Conservation (phyloP, 768 basidiomycete genomes). For the Pluteus cervinus region DNA sequence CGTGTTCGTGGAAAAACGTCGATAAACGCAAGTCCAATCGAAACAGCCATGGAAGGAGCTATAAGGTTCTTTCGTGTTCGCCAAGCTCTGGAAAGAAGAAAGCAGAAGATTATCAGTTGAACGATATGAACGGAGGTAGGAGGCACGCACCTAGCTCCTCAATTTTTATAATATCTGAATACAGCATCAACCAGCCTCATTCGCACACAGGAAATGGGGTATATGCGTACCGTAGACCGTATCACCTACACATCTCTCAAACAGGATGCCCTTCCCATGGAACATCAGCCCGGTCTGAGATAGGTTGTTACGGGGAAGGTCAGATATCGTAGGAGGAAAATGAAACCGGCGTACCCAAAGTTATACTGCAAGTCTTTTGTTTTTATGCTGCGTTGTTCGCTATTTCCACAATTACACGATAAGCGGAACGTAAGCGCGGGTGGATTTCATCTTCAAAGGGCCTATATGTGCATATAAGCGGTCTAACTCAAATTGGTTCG, state of each 20-base stretch:
- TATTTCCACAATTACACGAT: slow-evolving; percentile 92
- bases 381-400: slow-evolving; percentile 85
- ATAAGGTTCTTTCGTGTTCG: slow-evolving; percentile 69
- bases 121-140: too few relatives aligned
- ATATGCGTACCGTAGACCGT: slow-evolving; percentile 75
- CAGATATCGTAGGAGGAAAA: not conserved
- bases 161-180: slow-evolving; percentile 82
- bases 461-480: slow-evolving; percentile 55
- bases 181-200: not conserved
- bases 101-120: too few relatives aligned
- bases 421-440: slow-evolving; percentile 80
- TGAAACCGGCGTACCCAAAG: slow-evolving; percentile 72
- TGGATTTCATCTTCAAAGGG: slow-evolving; percentile 97
- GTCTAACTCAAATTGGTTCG: not conserved
- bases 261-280: slow-evolving; percentile 91
- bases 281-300: slow-evolving; percentile 90
- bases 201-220: not conserved
- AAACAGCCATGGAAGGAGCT: slow-evolving; percentile 48
- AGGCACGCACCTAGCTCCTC: slow-evolving; percentile 84
- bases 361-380: slow-evolving; percentile 95
- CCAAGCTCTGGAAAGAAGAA: slow-evolving; percentile 52
- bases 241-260: slow-evolving; percentile 85
- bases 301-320: too few relatives aligned
- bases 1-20: slow-evolving; percentile 46
- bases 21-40: not conserved